These are phyloP conservation scores for Spinellus fusiger DNA, from an alignment of 192 early-diverging fungal genomes.

Conservation along the genomic window DNA sequence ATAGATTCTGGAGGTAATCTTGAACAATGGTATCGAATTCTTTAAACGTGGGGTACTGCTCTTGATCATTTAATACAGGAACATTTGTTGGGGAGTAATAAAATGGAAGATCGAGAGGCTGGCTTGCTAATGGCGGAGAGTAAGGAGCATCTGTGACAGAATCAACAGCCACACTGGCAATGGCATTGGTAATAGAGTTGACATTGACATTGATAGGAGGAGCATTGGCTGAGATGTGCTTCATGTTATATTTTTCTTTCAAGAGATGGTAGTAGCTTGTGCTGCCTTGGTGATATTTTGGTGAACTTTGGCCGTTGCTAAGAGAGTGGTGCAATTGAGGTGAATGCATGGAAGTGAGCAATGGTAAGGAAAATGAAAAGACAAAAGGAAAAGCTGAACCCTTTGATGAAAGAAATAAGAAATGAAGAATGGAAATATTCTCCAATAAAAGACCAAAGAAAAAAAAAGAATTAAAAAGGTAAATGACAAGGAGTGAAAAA, in stretches of 20 bases:
- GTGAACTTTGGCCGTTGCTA: neutral
- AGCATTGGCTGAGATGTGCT: no score
- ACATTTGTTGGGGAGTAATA: neutral
- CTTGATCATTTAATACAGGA: constrained; percentile 8
- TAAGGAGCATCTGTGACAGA: neutral
- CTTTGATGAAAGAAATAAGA: neutral
- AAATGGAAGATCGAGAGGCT: neutral
- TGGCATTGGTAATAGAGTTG: neutral
- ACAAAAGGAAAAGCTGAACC: neutral
- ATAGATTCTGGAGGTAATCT: constrained; percentile 41
- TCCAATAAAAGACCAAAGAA: neutral
- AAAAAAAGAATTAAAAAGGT: neutral
- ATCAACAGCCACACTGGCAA: neutral
- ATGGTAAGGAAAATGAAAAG: no score
- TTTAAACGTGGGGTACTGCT: constrained; percentile 34
- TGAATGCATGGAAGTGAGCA: no score
- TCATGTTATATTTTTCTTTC: no score
- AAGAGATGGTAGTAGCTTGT: neutral
- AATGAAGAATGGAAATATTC: neutral
- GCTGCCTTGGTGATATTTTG: neutral
- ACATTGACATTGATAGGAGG: no score
- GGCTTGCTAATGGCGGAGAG: neutral
- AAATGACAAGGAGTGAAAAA: neutral
- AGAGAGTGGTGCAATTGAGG: neutral
- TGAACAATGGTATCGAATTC: constrained; percentile 39